These are phyloP conservation scores for Henningerozyma blattae DNA, from an alignment of 805 yeast species.

Conservation along the genomic window DNA sequence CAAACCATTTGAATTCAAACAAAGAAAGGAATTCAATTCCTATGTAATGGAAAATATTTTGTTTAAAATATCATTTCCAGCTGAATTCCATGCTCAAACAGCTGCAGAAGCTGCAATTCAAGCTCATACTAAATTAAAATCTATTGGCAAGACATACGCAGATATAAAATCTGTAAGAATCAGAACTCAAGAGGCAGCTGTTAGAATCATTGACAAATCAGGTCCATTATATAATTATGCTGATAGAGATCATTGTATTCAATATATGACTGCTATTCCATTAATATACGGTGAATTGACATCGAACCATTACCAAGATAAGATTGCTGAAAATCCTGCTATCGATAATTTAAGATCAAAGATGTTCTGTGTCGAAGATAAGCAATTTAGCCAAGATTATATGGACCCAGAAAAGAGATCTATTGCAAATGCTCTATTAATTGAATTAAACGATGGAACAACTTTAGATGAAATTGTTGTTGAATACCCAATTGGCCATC, in stretches of 20 bases:
- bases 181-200: conserved; percentile 50
- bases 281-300: conserved; percentile 42
- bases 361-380: conserved; percentile 42
- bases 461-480: conserved; percentile 39
- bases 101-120: conserved; percentile 49
- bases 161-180: conserved; percentile 40
- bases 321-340: conserved; percentile 37
- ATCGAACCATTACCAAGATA: conserved; percentile 46
- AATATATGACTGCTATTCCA: conserved; percentile 50
- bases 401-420: conserved; percentile 45
- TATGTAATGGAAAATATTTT: conserved; percentile 54
- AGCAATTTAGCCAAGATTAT: conserved; percentile 37
- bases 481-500: conserved; percentile 49
- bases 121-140: conserved; percentile 27
- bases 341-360: conserved; percentile 41
- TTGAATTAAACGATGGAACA: conserved; percentile 43
- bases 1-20: conserved; percentile 36
- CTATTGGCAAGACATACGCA: conserved; percentile 31
- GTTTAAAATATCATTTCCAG: conserved; percentile 52
- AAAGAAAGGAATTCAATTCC: conserved; percentile 36
- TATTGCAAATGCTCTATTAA: conserved; percentile 42
- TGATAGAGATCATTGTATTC: conserved; percentile 55
- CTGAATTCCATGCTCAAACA: conserved; percentile 56
- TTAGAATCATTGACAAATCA: conserved; percentile 45
- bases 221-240: conserved; percentile 55